Conservation (phyloP, 495 filamentous ascomycete genomes). For the Tetracladium marchalianum region DNA sequence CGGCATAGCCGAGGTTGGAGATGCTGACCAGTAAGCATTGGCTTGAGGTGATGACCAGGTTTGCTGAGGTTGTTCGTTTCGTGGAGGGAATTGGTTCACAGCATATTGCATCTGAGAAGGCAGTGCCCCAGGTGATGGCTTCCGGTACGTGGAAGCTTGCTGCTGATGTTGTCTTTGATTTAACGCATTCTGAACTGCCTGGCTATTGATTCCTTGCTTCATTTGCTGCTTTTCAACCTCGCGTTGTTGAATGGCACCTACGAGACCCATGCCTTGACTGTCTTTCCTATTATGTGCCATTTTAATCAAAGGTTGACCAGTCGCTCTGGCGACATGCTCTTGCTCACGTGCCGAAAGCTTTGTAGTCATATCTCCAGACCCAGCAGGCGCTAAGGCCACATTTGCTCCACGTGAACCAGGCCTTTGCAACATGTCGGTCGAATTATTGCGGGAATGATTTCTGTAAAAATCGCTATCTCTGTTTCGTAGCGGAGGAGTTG, state of each 20-base stretch:
- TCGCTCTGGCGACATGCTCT: slow-evolving; percentile 82
- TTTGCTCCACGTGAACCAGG: slow-evolving; percentile 26
- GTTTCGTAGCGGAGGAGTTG: slow-evolving; percentile 32
- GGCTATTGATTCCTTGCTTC: slow-evolving; percentile 57
- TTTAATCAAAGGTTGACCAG: slow-evolving; percentile 71
- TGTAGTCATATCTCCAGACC: slow-evolving; percentile 42
- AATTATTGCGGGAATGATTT: slow-evolving; percentile 36
- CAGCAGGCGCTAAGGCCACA: slow-evolving; percentile 12
- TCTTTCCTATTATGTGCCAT: slow-evolving; percentile 45
- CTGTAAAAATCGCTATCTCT: slow-evolving; percentile 47
- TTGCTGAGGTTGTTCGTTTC: not conserved
- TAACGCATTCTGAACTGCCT: slow-evolving; percentile 62
- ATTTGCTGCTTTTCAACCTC: slow-evolving; percentile 67
- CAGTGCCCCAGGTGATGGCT: not conserved
- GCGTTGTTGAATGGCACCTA: slow-evolving; percentile 66
- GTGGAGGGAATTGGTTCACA: not conserved
- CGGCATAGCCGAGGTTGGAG: slow-evolving; percentile 5
- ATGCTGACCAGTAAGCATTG: not conserved
- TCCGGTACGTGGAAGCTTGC: slow-evolving; percentile 6
- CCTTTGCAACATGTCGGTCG: slow-evolving; percentile 28
- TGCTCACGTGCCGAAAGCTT: slow-evolving; percentile 88
- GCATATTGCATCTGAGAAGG: not conserved
- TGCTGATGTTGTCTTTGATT: slow-evolving; percentile 17
- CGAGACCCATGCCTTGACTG: slow-evolving; percentile 46
- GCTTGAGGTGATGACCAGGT: not conserved